phyloP scores from a whole-genome alignment of 352 stramenopile genomes.

The Globisporangium lucens region DNA sequence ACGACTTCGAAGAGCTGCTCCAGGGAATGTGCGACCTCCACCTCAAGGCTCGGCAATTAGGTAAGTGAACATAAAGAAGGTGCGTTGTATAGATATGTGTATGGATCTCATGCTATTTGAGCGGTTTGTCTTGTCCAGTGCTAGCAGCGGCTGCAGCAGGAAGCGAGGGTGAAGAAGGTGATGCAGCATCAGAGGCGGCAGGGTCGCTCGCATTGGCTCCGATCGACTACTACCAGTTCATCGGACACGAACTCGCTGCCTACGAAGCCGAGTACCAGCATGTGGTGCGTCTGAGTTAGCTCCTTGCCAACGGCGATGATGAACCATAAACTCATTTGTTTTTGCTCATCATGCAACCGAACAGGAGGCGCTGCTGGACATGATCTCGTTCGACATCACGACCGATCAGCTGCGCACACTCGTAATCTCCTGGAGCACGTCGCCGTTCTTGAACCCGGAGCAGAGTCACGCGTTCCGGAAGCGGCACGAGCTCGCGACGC shows the following conservation, averaged over 20 bases:
- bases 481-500: conserved; percentile 21
- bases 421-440: conserved; percentile 79
- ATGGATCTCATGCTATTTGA: not conserved
- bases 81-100: not conserved
- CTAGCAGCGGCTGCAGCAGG: not conserved
- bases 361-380: conserved; percentile 59
- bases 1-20: conserved; percentile 51
- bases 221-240: conserved; percentile 73
- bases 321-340: too few relatives aligned
- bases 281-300: conserved; percentile 38
- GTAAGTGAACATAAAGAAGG: conserved; percentile 9
- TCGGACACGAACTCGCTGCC: conserved; percentile 55
- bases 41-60: conserved; percentile 27
- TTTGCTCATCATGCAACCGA: not conserved
- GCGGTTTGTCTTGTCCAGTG: conserved; percentile 12
- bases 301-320: not conserved
- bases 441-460: conserved; percentile 62
- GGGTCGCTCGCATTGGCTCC: conserved; percentile 29
- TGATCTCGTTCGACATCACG: conserved; percentile 68
- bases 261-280: conserved; percentile 85
- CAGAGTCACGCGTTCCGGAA: conserved; percentile 46
- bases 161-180: not conserved
- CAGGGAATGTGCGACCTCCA: conserved; percentile 59
- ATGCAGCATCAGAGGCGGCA: not conserved
- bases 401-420: conserved; percentile 73